These are phyloP conservation scores for Tetradesmus obliquus DNA, from an alignment of 139 green algal species.

Conservation along the genomic window DNA sequence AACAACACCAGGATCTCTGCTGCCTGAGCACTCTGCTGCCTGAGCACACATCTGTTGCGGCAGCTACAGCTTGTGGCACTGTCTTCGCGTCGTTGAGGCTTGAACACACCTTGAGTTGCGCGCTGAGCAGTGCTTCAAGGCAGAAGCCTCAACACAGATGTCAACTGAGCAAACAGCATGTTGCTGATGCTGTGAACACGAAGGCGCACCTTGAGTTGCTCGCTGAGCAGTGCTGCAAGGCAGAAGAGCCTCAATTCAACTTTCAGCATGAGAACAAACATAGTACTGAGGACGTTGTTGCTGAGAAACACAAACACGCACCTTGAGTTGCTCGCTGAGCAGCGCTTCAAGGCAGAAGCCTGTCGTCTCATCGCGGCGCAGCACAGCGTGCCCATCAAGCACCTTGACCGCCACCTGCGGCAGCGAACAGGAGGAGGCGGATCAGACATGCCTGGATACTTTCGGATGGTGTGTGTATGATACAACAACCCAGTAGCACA, in stretches of 20 bases:
- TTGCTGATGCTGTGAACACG: neutral
- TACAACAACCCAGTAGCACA: too few relatives aligned
- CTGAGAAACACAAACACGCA: neutral
- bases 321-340: slow-evolving; percentile 14
- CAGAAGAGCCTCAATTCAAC: neutral
- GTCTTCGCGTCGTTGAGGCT: too few relatives aligned
- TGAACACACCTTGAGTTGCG: too few relatives aligned
- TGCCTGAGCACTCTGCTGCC: too few relatives aligned
- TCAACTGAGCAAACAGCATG: too few relatives aligned
- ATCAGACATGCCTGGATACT: too few relatives aligned
- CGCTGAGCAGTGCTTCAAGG: neutral
- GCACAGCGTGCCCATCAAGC: slow-evolving; percentile 26
- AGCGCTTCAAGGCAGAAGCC: slow-evolving; percentile 38
- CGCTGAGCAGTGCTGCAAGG: neutral
- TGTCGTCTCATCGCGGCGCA: slow-evolving; percentile 9
- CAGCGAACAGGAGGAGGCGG: too few relatives aligned
- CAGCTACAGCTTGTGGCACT: too few relatives aligned
- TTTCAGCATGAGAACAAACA: neutral
- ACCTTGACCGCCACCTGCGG: slow-evolving; percentile 46
- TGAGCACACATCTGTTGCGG: too few relatives aligned
- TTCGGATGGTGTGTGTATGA: too few relatives aligned
- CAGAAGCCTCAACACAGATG: neutral
- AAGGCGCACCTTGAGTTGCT: neutral
- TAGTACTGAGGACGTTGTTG: neutral
- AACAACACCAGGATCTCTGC: too few relatives aligned